Evolutionary conservation across 306 rosid genomes (phyloP).

Genomic region (Aeschynomene evenia): DNA sequence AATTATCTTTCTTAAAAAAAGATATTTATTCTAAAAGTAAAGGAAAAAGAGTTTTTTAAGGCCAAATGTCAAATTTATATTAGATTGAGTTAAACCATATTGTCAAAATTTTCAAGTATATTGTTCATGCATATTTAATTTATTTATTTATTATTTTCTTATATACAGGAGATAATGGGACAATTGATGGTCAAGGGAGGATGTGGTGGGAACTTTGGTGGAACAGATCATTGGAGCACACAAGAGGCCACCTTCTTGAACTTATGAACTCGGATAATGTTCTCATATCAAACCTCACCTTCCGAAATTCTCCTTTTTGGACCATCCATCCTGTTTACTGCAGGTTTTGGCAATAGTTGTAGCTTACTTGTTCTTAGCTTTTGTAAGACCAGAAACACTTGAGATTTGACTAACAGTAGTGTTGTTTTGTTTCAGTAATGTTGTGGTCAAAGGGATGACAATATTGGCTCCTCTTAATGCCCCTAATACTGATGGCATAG

Average conservation of each 20-base stretch:
- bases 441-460: conserved; percentile 89
- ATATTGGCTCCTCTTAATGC: conserved; percentile 95
- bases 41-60: background rate
- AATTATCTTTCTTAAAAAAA: too few species aligned
- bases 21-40: too few species aligned
- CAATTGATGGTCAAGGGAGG: conserved; percentile 85
- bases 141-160: too few species aligned
- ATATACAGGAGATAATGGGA: conserved; percentile 95
- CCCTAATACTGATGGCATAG: conserved; percentile 94
- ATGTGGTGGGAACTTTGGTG: conserved; percentile 99
- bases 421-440: conserved; percentile 64
- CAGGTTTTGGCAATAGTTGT: too few species aligned
- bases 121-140: background rate
- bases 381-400: conserved; percentile 16
- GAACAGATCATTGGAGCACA: conserved; percentile 82
- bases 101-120: background rate
- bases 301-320: conserved; percentile 93
- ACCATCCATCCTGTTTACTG: conserved; percentile 95
- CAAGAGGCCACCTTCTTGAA: conserved; percentile 95
- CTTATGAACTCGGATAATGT: conserved; percentile 72
- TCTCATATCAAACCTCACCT: conserved; percentile 83
- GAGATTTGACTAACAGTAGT: background rate
- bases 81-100: too few species aligned
- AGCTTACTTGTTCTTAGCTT: background rate
- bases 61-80: background rate